phyloP scores from a whole-genome alignment of 2,329 filamentous ascomycete genomes.

The Arachnomyces sp. region DNA sequence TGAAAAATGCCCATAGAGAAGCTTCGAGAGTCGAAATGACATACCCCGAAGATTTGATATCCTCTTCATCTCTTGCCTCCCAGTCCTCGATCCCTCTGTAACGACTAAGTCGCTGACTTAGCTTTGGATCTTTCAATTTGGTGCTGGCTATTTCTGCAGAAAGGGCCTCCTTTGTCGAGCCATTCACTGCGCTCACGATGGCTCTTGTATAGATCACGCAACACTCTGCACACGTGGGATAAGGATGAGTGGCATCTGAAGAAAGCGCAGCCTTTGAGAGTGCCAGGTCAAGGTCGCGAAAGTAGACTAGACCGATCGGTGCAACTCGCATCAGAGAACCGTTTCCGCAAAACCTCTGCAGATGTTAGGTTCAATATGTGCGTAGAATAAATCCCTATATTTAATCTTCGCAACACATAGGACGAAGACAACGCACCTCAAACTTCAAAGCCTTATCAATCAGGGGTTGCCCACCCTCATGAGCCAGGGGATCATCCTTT shows the following conservation, averaged over 20 bases:
- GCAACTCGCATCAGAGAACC: constrained; percentile 38
- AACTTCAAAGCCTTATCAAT: constrained; percentile 13
- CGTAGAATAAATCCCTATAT: background rate
- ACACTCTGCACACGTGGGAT: constrained; percentile 30
- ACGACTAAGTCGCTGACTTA: constrained; percentile 15
- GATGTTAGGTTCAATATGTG: background rate
- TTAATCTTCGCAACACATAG: too few species aligned
- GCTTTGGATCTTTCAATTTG: constrained; percentile 9
- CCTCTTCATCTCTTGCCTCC: constrained; percentile 11
- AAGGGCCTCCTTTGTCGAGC: constrained; percentile 18
- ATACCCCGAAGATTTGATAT: constrained; percentile 32
- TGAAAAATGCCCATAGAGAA: constrained; percentile 38
- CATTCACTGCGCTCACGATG: constrained; percentile 23
- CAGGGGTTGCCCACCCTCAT: constrained; percentile 12
- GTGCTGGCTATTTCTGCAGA: constrained; percentile 16
- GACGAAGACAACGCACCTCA: constrained; percentile 9
- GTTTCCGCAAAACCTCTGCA: constrained; percentile 27
- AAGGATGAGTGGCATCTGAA: constrained; percentile 32
- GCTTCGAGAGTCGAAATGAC: constrained; percentile 37
- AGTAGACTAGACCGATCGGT: constrained; percentile 29
- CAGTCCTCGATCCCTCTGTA: constrained; percentile 20
- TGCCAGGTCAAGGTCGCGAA: constrained; percentile 17
- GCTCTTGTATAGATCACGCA: constrained; percentile 32
- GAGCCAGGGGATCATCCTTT: constrained; percentile 2
- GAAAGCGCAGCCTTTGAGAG: constrained; percentile 18